phyloP scores from a whole-genome alignment of 2,329 filamentous ascomycete genomes.

The Coniochaeta prunicola region DNA sequence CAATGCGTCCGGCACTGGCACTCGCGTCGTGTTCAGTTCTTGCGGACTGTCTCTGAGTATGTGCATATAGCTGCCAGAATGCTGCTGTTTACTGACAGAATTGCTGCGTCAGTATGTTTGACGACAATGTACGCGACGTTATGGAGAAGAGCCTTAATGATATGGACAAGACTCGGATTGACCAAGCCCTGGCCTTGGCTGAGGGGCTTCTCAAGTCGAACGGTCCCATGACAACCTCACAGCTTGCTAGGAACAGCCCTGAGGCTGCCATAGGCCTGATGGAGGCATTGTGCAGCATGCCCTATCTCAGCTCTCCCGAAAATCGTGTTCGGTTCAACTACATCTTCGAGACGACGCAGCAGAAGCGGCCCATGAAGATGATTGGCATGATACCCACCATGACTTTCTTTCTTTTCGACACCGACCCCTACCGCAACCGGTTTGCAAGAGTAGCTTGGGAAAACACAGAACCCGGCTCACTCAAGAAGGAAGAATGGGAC shows the following conservation, averaged over 20 bases:
- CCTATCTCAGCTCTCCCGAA: conserved; percentile 57
- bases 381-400: conserved; percentile 71
- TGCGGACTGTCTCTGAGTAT: conserved; percentile 56
- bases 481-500: conserved; percentile 72
- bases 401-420: conserved; percentile 76
- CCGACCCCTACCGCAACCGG: conserved; percentile 51
- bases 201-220: conserved; percentile 39
- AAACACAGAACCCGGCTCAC: conserved; percentile 50
- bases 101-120: conserved; percentile 26
- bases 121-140: conserved; percentile 27
- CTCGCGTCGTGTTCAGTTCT: conserved; percentile 54
- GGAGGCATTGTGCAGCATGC: conserved; percentile 78
- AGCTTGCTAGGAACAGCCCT: conserved; percentile 39
- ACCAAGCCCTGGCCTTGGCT: conserved; percentile 37
- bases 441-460: conserved; percentile 67
- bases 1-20: conserved; percentile 70
- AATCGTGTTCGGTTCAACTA: conserved; percentile 61
- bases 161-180: conserved; percentile 25
- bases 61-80: too few relatives aligned
- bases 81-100: neutral
- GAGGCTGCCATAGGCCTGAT: conserved; percentile 74
- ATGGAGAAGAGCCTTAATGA: conserved; percentile 31
- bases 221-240: conserved; percentile 36
- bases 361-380: conserved; percentile 71
- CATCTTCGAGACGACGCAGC: conserved; percentile 75